Evolutionary conservation across 176 grass and related monocot genomes (phyloP), one percentile per base, ranked within the genome.

Genomic region (Avena sativa): DNA sequence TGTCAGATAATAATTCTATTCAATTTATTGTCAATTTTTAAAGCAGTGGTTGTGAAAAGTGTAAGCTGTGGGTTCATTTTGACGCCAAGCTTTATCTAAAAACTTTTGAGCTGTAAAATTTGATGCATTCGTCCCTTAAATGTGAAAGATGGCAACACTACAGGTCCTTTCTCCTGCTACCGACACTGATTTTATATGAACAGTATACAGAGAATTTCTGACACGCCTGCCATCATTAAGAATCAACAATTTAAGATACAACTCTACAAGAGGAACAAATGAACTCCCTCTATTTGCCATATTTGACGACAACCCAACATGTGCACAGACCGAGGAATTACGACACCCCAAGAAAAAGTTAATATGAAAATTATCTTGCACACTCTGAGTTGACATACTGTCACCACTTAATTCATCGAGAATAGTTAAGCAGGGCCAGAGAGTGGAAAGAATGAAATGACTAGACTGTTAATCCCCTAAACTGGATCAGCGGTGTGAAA

Each of bases 1-100:
- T 78, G 36, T 55, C 76, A 71, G 63, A 86, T 34, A 16, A 61
- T 60, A 16, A 77, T 60, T 86, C 20, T 47, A 61, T 82, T 76
- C 11, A 82, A 78, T 62, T 13, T 5, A 55, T 32, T 64, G 56
- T 14, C 28, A 40, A 51, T 60, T 10, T 59, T 57, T 61, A 72
- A 71, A 46, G 10, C 10, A 46, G 19, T n/a, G 4, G 19, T 16
- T 10, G 5, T 3, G 19, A 8, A 19, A 20, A 9, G 0, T 71
- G 68, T 44, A 71, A 78, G 52, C 4, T 52, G 40, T 30, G 21
- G 20, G 59, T 25, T 25, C n/a, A 62, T 62, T 25, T 25, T 61
- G n/a, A 61, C 59, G 12, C 50, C 49, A 50, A 50, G 11, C 57
- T 61, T 21, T 61, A 21, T 10, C 8, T 8, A 21, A 61, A 61